phyloP scores from a whole-genome alignment of 352 stramenopile genomes.

The Halophytophthora batemanensis region DNA sequence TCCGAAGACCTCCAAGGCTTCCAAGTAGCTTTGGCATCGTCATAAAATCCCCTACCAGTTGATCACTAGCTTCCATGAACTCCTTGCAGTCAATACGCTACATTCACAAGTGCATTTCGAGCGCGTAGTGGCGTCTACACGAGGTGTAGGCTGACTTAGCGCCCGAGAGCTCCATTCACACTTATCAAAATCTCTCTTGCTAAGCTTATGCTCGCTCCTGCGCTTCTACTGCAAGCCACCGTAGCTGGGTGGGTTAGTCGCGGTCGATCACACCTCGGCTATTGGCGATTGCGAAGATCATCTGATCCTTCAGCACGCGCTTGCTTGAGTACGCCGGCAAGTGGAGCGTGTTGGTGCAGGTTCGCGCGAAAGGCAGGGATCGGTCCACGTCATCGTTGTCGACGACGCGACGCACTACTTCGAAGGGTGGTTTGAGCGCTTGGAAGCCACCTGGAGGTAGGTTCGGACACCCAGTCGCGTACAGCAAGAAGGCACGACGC shows the following conservation, averaged over 20 bases:
- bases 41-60: no score
- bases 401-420: slow-evolving; percentile 79
- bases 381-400: slow-evolving; percentile 69
- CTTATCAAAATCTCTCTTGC: no score
- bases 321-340: slow-evolving; percentile 81
- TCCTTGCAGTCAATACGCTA: no score
- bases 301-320: slow-evolving; percentile 50
- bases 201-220: no score
- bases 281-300: slow-evolving; percentile 74
- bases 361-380: slow-evolving; percentile 77
- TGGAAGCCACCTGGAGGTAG: slow-evolving; percentile 68
- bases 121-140: no score
- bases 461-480: slow-evolving; percentile 82
- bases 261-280: slow-evolving; percentile 84
- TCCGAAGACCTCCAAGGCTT: no score
- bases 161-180: no score
- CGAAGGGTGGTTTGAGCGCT: slow-evolving; percentile 67
- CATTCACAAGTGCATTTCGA: no score
- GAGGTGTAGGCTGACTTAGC: no score
- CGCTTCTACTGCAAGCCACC: no score
- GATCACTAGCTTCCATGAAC: no score
- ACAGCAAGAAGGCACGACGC: slow-evolving; percentile 73
- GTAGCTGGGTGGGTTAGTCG: slow-evolving; percentile 34
- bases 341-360: slow-evolving; percentile 85
- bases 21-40: no score